Base-by-base conservation (phyloP, 2,329 filamentous ascomycete genomes). In the Talaromyces sp. region DNA sequence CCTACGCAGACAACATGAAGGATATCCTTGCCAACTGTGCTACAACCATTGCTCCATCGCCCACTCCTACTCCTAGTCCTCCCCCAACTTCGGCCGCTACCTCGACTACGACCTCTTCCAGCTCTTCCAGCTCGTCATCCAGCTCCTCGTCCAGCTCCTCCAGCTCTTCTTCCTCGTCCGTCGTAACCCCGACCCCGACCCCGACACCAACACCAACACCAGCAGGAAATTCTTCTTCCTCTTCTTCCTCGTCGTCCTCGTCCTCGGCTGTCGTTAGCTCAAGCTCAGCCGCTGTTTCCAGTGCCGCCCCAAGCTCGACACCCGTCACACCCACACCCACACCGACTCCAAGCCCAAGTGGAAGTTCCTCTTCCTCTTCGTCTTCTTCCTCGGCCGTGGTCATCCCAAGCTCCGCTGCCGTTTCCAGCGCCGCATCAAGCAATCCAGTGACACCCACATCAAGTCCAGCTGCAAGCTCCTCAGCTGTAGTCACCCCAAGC, bases 1-100 rank as follows among this genome's bases (percentile, higher is more conserved):
- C 64, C 56, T 71, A 67, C 59, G 67, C 70, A 13, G 66, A 70
- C 29, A 67, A 64, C 47, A 68, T 72, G 13, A 71, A 71, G 59
- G 27, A 54, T 17, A 17, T 68, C 2, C 53, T 72, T 17, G 49
- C 40, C 27, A 31, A 62, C 11, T 63, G 13, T 58, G 68, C 65
- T 59, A 67, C 67, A 47, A 71, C 38, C 72, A 72, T 66, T 19
- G 60, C 49, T 53, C 65, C 65, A 17, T 47, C 60, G 10, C 64
- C 66, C 6, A 58, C 65, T 45, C 60, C 58, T 15, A 36, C 61
- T 25, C 25, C 67, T 22, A 29, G 62, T 22, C 43, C 53, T 22
- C 8, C 53, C 2, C 31, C 53, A 7, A 36, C 61, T n/a, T 40
- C 61, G 2, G 31, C 43, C 27, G 29, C 45, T 19, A 51, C 63